Evolutionary conservation across 352 stramenopile genomes (phyloP).

Genomic region (Pythium guiyangense): DNA sequence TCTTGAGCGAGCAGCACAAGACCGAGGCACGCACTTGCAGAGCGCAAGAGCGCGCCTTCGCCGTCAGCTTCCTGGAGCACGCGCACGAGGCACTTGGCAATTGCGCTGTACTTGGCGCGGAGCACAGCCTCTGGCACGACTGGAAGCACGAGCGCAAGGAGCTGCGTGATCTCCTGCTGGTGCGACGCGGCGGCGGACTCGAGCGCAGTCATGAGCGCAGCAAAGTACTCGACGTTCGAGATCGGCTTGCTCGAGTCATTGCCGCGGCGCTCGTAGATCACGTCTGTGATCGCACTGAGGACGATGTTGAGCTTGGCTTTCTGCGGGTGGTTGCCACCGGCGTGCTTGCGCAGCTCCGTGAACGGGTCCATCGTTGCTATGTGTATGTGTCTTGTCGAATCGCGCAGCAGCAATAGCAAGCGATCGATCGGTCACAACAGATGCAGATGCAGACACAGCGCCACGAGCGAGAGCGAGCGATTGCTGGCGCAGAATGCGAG

Average conservation of each 20-base stretch:
- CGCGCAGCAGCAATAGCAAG: not conserved
- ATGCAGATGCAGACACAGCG: not conserved
- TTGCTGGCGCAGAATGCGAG: constrained; percentile 10
- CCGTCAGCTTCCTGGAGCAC: constrained; percentile 66
- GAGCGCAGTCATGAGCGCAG: constrained; percentile 82
- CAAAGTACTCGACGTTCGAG: constrained; percentile 84
- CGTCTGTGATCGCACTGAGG: constrained; percentile 73
- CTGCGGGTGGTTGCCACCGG: constrained; percentile 66
- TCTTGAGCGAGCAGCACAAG: constrained; percentile 71
- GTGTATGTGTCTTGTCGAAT: not conserved
- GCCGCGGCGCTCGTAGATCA: constrained; percentile 74
- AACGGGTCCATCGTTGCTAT: constrained; percentile 56
- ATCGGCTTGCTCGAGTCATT: constrained; percentile 25
- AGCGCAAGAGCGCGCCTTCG: constrained; percentile 59
- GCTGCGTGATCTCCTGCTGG: constrained; percentile 69
- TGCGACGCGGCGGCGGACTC: constrained; percentile 69
- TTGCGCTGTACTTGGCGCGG: constrained; percentile 71
- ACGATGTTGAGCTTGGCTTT: constrained; percentile 86
- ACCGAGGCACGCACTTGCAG: constrained; percentile 55
- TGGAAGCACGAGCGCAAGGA: constrained; percentile 74
- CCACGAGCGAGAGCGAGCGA: constrained; percentile 1
- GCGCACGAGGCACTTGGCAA: constrained; percentile 63
- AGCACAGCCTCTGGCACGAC: constrained; percentile 68
- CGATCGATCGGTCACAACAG: not conserved
- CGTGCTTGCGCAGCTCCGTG: constrained; percentile 76